Base-by-base conservation (phyloP, 371 early-diverging fungal genomes). In the Lichtheimia ornata region DNA sequence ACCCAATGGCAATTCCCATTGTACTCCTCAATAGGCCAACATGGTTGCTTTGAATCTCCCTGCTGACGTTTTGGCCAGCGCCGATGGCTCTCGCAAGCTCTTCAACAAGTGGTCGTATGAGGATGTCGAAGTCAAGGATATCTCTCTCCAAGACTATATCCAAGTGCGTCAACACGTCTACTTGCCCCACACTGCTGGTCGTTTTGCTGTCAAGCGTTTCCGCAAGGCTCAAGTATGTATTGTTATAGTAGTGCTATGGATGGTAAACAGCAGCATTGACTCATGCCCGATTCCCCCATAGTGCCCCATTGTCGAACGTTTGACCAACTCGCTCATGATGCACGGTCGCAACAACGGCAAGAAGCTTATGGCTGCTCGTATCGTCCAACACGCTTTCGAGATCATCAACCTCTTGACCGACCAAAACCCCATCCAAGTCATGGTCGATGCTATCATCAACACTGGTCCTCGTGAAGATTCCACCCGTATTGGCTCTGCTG, bases 331-430 rank as follows among this genome's bases (percentile, higher is more conserved):
- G 64, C 88, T 99, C 67, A 99, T 99, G 99, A 99, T 98, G 96
- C 95, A 98, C 90, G 99, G 99, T 71, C 97, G 99, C 81, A 99
- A 99, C 95, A 99, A 97, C 91, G 99, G 99, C 73, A 99, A 99
- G 94, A 99, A 99, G 90, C 86, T 97, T 69, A 92, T 99, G 93
- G 97, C 99, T 74, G 93, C 93, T 69, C 96, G 97, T 75, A 97
- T 98, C 74, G 93, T 99, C 78, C 96, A 97, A 90, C 97, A 99
- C 87, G 96, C 99, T 64, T 99, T 99, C 79, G 96, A 97, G 83
- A 99, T 99, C 87, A 94, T 99, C 80, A 83, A 99, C 92, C 87
- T 96, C 74, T 89, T 97, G 81, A 98, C 99, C 73, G 98, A 97
- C 79, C 89, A 89, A 81, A 99, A 99, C 93, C 99, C 99, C 69